Conservation (phyloP, 192 early-diverging fungal species). For the Allomyces arbusculus region DNA sequence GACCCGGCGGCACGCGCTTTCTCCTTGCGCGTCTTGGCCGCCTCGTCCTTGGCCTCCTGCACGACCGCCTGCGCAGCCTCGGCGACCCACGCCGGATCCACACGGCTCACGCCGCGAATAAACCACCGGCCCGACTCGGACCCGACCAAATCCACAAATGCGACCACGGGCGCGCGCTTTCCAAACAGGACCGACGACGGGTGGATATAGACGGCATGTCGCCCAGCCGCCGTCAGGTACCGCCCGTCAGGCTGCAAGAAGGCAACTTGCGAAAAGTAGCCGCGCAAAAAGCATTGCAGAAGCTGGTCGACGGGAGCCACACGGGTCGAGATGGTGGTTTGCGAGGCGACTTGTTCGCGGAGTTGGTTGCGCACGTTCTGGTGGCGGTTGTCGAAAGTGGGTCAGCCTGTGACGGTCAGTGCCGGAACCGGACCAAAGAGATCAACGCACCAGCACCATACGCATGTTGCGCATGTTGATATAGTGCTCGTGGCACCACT, state of each 20-base stretch:
- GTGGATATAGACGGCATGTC: slow-evolving; percentile 63
- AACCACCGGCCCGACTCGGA: slow-evolving; percentile 2
- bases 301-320: slow-evolving; percentile 26
- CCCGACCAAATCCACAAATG: slow-evolving; percentile 71
- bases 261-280: slow-evolving; percentile 80
- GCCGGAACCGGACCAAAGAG: slow-evolving; percentile 1
- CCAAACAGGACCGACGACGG: slow-evolving; percentile 70
- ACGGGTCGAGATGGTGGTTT: neutral
- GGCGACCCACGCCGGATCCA: slow-evolving; percentile 63
- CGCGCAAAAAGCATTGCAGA: slow-evolving; percentile 65
- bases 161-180: slow-evolving; percentile 51
- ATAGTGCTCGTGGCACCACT: slow-evolving; percentile 87
- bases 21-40: no score
- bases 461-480: slow-evolving; percentile 69
- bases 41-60: neutral
- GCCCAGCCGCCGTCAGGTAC: slow-evolving; percentile 40
- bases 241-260: slow-evolving; percentile 67
- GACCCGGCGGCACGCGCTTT: no score
- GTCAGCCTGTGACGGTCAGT: neutral
- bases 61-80: slow-evolving; percentile 30
- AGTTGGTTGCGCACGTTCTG: slow-evolving; percentile 77
- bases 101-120: slow-evolving; percentile 53
- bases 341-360: slow-evolving; percentile 27
- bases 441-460: slow-evolving; percentile 40
- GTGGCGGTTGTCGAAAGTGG: neutral